Evolutionary conservation across 352 stramenopile genomes (phyloP), one percentile per base, ranked within the genome.

Genomic region (Globisporangium heterothallicum): DNA sequence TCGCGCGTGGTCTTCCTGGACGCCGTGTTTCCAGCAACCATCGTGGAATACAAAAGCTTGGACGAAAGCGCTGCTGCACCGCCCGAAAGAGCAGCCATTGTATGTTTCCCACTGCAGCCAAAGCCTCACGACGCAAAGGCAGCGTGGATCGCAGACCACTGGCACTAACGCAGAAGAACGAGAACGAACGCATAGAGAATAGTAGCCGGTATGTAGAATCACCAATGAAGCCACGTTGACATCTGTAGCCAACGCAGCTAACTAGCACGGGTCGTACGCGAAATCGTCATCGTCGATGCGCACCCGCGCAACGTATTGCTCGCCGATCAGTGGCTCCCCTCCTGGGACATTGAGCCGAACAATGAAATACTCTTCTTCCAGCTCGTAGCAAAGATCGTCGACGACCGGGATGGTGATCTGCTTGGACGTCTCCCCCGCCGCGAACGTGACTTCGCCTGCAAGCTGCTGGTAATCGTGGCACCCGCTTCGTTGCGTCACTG

Each of bases 201-300:
- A n/a, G n/a, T n/a, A n/a, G n/a, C n/a, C n/a, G n/a, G n/a, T n/a
- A n/a, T n/a, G n/a, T n/a, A n/a, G n/a, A n/a, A n/a, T n/a, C n/a
- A n/a, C n/a, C n/a, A n/a, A n/a, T n/a, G n/a, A n/a, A n/a, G n/a
- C n/a, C n/a, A n/a, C n/a, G n/a, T n/a, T n/a, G n/a, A n/a, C n/a
- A n/a, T n/a, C n/a, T n/a, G n/a, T n/a, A n/a, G n/a, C n/a, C n/a
- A n/a, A n/a, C n/a, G 40, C 19, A 6, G n/a, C 40, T 13, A 32
- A 41, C 13, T 58, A 86, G 56, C 79, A 90, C 29, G 70, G 38
- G 8, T 87, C 71, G 35, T 58, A 70, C 24, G 56, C 72, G 50
- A 85, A 94, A 60, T 98, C 92, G 60, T 98, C 81, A 61, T 98
- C 92, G 57, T 98, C 92, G 52, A 98, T 98, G 26, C 92, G 76